A percentile compares a stretch with the other conserved stretches of the same genome.
Evolutionary conservation across 1,284 basidiomycete genomes (phyloP).

Genomic region (Somion occarium): DNA sequence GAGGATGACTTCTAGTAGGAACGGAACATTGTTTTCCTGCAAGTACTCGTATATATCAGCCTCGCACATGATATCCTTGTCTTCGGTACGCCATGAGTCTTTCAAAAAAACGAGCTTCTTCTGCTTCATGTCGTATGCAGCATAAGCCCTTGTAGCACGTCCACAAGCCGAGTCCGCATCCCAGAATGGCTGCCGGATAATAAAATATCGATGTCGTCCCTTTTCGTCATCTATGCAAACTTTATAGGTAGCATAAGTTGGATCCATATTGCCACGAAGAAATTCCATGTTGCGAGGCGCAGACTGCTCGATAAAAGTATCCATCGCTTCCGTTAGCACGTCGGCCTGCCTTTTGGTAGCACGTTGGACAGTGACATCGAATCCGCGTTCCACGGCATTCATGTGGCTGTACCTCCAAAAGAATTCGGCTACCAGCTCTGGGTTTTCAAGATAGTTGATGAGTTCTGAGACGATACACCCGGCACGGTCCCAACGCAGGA

Average conservation of each 20-base stretch:
- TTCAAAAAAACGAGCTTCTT: background rate
- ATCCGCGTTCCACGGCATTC: background rate
- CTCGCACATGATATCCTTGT: background rate
- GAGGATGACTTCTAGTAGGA: no score
- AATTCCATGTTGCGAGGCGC: background rate
- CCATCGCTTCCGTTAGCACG: background rate
- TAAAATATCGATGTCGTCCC: background rate
- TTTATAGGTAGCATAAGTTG: background rate
- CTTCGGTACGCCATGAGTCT: background rate
- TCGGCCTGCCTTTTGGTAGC: background rate
- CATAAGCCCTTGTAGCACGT: background rate
- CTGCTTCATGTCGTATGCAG: background rate
- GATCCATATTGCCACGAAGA: background rate
- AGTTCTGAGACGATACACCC: background rate
- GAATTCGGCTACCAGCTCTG: no score
- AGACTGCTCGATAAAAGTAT: background rate
- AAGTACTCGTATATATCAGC: background rate
- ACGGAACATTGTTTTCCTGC: background rate
- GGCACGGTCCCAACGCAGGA: background rate
- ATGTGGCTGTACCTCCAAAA: background rate
- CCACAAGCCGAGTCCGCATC: background rate
- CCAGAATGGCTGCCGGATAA: background rate
- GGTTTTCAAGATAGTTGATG: background rate
- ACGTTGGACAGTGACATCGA: background rate
- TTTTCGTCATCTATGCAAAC: background rate